A percentile compares a stretch with the other conserved stretches of the same genome.
phyloP scores from a whole-genome alignment of 2,329 filamentous ascomycete genomes.

The Thielaviopsis populi region DNA sequence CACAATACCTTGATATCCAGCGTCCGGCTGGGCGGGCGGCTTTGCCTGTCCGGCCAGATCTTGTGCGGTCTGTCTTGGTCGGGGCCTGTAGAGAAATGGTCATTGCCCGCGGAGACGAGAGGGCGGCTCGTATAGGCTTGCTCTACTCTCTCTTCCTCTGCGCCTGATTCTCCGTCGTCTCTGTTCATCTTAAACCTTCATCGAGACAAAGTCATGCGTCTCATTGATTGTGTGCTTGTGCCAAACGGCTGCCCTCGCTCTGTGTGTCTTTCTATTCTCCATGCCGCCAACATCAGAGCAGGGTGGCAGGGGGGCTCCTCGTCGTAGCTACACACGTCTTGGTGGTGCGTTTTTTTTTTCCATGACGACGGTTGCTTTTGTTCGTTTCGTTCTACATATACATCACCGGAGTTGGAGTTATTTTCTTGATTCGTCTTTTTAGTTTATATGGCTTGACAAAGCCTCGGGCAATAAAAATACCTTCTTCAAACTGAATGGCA shows the following conservation, averaged over 20 bases:
- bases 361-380: conserved; percentile 1
- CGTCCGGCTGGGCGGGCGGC: neutral
- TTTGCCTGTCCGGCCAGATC: neutral
- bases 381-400: conserved; percentile 9
- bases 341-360: neutral
- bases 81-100: neutral
- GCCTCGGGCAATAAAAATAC: conserved; percentile 14
- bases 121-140: neutral
- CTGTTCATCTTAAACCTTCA: neutral
- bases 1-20: neutral
- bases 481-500: neutral
- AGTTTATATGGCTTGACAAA: conserved; percentile 16
- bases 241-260: neutral
- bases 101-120: neutral
- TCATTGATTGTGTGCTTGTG: neutral
- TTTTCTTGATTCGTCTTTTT: conserved; percentile 11
- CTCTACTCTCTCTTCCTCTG: neutral
- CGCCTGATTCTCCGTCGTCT: neutral
- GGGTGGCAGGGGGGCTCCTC: neutral
- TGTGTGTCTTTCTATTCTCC: neutral
- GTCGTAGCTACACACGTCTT: neutral
- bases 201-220: neutral
- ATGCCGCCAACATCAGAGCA: neutral
- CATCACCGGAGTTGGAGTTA: conserved; percentile 17
- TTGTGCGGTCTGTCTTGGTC: neutral